Percentiles rank a stretch among this genome's conserved stretches.
These are phyloP conservation scores for Clarireedia sp. DNA, from an alignment of 2,329 filamentous ascomycete genomes.

Conservation along the genomic window DNA sequence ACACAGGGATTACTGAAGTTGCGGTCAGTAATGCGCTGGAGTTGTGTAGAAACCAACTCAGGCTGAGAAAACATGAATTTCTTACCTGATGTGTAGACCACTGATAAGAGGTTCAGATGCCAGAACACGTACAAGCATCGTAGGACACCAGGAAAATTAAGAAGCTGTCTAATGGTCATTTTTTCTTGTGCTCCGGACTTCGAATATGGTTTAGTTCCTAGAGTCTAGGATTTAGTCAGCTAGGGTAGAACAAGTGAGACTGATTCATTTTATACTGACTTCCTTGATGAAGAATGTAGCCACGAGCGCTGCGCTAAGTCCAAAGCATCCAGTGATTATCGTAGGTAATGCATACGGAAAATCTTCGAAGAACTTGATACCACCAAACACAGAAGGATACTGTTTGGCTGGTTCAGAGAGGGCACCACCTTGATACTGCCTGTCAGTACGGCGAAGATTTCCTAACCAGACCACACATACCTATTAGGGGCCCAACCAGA, in stretches of 20 bases:
- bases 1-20: constrained; percentile 49
- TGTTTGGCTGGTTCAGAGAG: constrained; percentile 60
- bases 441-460: constrained; percentile 25
- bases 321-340: constrained; percentile 48
- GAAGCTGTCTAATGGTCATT: constrained; percentile 45
- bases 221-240: constrained; percentile 33
- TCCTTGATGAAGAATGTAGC: constrained; percentile 54
- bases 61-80: background rate
- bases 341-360: constrained; percentile 61
- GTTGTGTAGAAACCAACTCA: background rate
- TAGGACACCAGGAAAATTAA: constrained; percentile 57
- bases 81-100: constrained; percentile 56
- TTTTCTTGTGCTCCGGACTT: constrained; percentile 15
- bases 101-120: constrained; percentile 60
- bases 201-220: constrained; percentile 27
- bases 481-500: constrained; percentile 52
- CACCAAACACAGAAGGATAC: constrained; percentile 51
- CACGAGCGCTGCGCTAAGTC: constrained; percentile 43
- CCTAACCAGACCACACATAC: constrained; percentile 29
- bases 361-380: constrained; percentile 48
- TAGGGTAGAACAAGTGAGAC: background rate
- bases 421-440: constrained; percentile 45
- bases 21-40: background rate
- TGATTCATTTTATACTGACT: constrained; percentile 10
- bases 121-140: constrained; percentile 58